Base-by-base conservation (phyloP, 495 filamentous ascomycete species). In the Podospora comata region DNA sequence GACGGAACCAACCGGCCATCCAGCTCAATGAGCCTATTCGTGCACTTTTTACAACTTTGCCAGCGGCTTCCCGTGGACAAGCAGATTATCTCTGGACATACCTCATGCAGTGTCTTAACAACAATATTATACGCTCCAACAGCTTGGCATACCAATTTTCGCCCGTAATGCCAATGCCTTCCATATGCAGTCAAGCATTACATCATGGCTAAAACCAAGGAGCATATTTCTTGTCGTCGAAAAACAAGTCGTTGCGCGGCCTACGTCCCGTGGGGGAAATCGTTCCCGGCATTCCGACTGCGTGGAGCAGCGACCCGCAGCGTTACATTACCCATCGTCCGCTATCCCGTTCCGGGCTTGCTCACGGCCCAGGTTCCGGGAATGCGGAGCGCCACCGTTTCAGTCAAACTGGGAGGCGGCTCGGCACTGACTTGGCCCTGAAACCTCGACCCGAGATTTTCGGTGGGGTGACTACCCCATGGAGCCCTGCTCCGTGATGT, bases 301-400 rank as follows among this genome's bases (percentile, higher is more conserved):
- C 53, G 34, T 65, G 27, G 61, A 26, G 23, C 7, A 58, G 13
- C 13, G 9, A 16, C 39, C 15, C 39, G 55, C 55, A 58, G 55
- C 13, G 55, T 58, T 58, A 6, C 55, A 58, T 58, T 13, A 5
- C 18, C 55, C 6, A 58, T 11, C n/a, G 55, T 58, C 55, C 55
- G 23, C 55, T 58, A 15, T 58, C 2, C 55, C 55, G 11, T 58
- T 58, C 55, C 55, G 4, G 23, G 55, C 62, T 55, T 55, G n/a
- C 19, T 5, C 27, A 16, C 71, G 71, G 71, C 57, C 64, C 71
- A 70, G 60, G 18, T 71, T 68, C 69, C 71, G 67, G 48, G 54
- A 23, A 54, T 48, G 71, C 64, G 68, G 70, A 66, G 34, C 62
- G 58, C 32, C 59, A n/a, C 18, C 26, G 65, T 71, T 69, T 69